These are phyloP conservation scores for Kondoa malvinella DNA, from an alignment of 768 basidiomycete species.

Conservation along the genomic window DNA sequence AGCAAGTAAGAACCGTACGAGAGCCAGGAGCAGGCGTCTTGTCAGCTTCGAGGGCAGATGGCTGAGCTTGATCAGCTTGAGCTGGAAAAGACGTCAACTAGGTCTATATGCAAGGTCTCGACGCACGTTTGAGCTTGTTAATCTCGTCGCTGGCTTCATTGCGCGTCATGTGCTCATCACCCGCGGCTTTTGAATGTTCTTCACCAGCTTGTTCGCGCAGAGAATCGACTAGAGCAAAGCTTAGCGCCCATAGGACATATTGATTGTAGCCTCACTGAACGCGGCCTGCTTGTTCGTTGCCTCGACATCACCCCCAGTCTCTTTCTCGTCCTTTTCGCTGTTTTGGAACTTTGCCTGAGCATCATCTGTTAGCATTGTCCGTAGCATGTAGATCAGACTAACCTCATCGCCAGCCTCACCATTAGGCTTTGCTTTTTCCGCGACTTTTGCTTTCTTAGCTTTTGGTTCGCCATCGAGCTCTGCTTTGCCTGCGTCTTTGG, in stretches of 20 bases:
- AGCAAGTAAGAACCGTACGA: not conserved
- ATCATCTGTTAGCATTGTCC: not conserved
- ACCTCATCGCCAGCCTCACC: not conserved
- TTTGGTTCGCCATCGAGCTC: not conserved
- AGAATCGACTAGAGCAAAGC: not conserved
- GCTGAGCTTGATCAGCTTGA: not conserved
- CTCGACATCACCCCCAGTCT: not conserved
- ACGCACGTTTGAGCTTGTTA: not conserved
- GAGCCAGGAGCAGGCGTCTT: slow-evolving; percentile 1
- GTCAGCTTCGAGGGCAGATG: not conserved
- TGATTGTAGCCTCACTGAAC: not conserved
- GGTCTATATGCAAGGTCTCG: not conserved
- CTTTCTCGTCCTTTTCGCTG: not conserved
- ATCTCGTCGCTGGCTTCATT: not conserved
- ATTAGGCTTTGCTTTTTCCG: not conserved
- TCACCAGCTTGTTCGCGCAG: not conserved
- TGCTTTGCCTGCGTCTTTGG: not conserved
- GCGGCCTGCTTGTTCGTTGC: not conserved
- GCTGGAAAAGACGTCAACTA: not conserved
- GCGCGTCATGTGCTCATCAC: not conserved
- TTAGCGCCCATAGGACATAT: not conserved
- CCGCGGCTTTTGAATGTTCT: not conserved
- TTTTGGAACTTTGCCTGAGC: not conserved
- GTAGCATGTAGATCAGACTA: not conserved
- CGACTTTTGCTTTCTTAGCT: not conserved